phyloP scores from a whole-genome alignment of 257 asterid genomes.

The Cinchona pubescens region DNA sequence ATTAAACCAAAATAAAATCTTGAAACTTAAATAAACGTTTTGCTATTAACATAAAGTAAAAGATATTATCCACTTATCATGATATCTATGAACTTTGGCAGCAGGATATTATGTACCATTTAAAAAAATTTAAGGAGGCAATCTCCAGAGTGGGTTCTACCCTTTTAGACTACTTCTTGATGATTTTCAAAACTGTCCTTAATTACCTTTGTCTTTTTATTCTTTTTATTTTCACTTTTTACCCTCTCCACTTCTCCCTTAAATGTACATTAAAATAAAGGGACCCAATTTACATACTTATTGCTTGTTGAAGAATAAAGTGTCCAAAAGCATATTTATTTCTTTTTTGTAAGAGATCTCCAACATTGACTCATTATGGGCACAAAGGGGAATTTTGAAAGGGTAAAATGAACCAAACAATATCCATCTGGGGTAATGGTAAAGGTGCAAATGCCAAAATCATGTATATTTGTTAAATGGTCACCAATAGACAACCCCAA shows the following conservation, averaged over 20 bases:
- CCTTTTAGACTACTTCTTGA: too few relatives aligned
- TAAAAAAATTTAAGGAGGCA: background rate
- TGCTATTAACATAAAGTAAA: background rate
- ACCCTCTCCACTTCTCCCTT: background rate
- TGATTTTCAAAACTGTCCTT: background rate
- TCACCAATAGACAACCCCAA: background rate
- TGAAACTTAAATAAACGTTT: background rate
- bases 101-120: background rate
- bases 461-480: background rate
- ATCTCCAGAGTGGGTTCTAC: too few relatives aligned
- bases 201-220: background rate
- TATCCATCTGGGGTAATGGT: background rate
- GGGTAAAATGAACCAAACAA: background rate
- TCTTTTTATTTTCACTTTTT: background rate
- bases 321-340: background rate
- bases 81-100: background rate
- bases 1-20: background rate
- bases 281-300: background rate
- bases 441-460: background rate
- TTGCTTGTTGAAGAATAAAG: background rate
- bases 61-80: background rate
- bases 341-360: background rate
- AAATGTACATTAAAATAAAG: background rate
- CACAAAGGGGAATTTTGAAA: background rate
- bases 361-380: conserved; percentile 1